Evolutionary conservation across 176 grass and related monocot genomes (phyloP).

Genomic region (Zea mays): Zm-B73-REFERENCE-NAM-5.0 NC_050096.1:85315001-85315500

Average conservation of each 20-base stretch:
- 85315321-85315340: constrained; percentile 44
- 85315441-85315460: constrained; percentile 6
- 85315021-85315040: constrained; percentile 62
- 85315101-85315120: neutral
- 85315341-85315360: constrained; percentile 7
- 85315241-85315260: constrained; percentile 68
- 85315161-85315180: neutral
- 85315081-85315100: neutral
- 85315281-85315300: constrained; percentile 62
- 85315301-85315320: constrained; percentile 46
- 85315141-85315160: constrained; percentile 16
- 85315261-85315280: constrained; percentile 63
- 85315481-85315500: constrained; percentile 28
- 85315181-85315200: neutral
- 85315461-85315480: constrained; percentile 12
- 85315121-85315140: neutral
- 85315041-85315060: constrained; percentile 54
- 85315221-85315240: constrained; percentile 53
- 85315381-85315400: constrained; percentile 45
- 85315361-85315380: neutral
- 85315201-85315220: constrained; percentile 42
- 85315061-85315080: neutral
- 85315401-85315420: constrained; percentile 39
- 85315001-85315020: constrained; percentile 63
- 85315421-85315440: constrained; percentile 41